A percentile compares a stretch with the other conserved stretches of the same genome.
Conservation (phyloP, 768 basidiomycete genomes). For the Wakefieldia striispora region DNA sequence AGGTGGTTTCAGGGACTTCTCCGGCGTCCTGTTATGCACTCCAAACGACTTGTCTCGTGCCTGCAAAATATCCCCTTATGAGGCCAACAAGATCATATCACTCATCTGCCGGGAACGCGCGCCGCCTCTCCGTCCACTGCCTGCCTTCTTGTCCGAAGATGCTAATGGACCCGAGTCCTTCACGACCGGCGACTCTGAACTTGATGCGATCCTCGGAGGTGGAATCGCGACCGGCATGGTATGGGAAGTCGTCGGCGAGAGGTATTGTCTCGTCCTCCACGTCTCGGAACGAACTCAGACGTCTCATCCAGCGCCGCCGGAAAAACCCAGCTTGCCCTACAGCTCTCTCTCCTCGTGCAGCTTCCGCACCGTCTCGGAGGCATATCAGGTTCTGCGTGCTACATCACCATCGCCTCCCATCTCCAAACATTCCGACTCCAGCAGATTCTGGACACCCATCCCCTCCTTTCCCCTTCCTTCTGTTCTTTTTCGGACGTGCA, state of each 20-base stretch:
- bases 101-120: slow-evolving; percentile 44
- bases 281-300: slow-evolving; percentile 4
- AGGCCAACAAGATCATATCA: slow-evolving; percentile 51
- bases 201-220: slow-evolving; percentile 75
- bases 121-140: slow-evolving; percentile 41
- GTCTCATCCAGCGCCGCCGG: slow-evolving; percentile 71
- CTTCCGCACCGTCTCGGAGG: slow-evolving; percentile 57
- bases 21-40: slow-evolving; percentile 50
- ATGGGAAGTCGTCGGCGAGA: slow-evolving; percentile 89
- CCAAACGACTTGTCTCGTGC: slow-evolving; percentile 53
- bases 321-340: slow-evolving; percentile 90
- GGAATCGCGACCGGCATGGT: slow-evolving; percentile 78
- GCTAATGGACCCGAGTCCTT: slow-evolving; percentile 40
- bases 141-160: slow-evolving; percentile 34
- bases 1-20: slow-evolving; percentile 49
- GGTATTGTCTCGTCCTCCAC: slow-evolving; percentile 43
- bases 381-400: slow-evolving; percentile 66
- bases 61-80: slow-evolving; percentile 50
- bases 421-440: slow-evolving; percentile 68
- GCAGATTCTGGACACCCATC: slow-evolving; percentile 58
- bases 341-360: slow-evolving; percentile 78
- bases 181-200: slow-evolving; percentile 68
- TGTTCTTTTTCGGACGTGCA: slow-evolving; percentile 59
- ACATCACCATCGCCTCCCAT: slow-evolving; percentile 68
- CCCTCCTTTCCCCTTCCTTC: slow-evolving; percentile 39